These are phyloP conservation scores for Starmera amethionina DNA, from an alignment of 805 yeast species.

Conservation along the genomic window DNA sequence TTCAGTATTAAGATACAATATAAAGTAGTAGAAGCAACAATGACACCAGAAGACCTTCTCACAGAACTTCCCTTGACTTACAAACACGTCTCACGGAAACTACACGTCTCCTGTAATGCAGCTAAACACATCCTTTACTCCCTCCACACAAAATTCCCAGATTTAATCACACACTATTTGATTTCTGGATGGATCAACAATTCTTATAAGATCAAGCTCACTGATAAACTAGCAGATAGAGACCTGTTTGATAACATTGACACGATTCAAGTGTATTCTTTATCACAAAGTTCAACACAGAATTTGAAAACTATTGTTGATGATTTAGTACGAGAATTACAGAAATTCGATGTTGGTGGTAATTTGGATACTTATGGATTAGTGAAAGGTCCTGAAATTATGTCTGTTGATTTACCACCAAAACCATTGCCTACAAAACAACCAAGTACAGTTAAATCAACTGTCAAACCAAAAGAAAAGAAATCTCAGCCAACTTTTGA, in stretches of 20 bases:
- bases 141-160: too few relatives aligned
- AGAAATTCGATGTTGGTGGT: conserved; percentile 3
- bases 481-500: conserved; percentile 7
- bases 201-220: too few relatives aligned
- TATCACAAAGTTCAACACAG: conserved; percentile 11
- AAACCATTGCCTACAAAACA: background rate
- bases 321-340: too few relatives aligned
- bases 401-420: background rate
- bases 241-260: conserved; percentile 21
- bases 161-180: too few relatives aligned
- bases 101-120: too few relatives aligned
- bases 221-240: conserved; percentile 9
- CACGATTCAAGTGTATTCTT: conserved; percentile 30
- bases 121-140: too few relatives aligned
- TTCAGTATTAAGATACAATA: too few relatives aligned
- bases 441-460: background rate
- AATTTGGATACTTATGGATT: conserved; percentile 15
- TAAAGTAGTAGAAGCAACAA: too few relatives aligned
- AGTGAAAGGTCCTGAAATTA: conserved; percentile 13
- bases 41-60: too few relatives aligned
- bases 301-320: conserved; percentile 3
- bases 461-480: background rate
- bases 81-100: too few relatives aligned
- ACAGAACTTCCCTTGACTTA: too few relatives aligned
- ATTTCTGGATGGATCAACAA: too few relatives aligned